phyloP scores from a whole-genome alignment of 2,329 filamentous ascomycete species.

The Fusarium albidum region DNA sequence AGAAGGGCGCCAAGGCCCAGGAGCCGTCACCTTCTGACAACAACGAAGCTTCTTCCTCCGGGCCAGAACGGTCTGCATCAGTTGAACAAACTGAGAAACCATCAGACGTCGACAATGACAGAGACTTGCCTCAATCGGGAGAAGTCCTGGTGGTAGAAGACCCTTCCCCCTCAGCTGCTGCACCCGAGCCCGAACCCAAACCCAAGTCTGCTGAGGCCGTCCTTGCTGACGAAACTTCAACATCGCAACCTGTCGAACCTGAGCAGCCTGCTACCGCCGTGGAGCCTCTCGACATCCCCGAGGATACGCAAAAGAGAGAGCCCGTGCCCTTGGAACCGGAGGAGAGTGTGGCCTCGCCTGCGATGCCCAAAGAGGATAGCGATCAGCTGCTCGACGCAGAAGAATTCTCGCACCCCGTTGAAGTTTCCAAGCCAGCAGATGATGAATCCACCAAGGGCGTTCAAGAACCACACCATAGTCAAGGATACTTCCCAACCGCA shows the following conservation, averaged over 20 bases:
- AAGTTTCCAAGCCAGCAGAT: conserved; percentile 13
- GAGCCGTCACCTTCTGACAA: conserved; percentile 18
- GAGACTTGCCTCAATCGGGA: neutral
- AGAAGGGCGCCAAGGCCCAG: conserved; percentile 31
- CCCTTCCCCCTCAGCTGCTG: neutral
- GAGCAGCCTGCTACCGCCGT: neutral
- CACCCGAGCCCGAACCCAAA: neutral
- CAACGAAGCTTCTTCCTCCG: conserved; percentile 7
- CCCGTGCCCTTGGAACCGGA: conserved; percentile 31
- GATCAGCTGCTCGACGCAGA: conserved; percentile 6
- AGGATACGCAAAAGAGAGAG: conserved; percentile 6
- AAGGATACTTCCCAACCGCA: conserved; percentile 35
- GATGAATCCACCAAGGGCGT: conserved; percentile 13
- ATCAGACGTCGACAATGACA: neutral
- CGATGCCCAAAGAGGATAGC: neutral
- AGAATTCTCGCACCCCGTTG: neutral
- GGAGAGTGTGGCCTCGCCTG: neutral
- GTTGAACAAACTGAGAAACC: conserved; percentile 5
- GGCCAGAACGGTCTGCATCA: conserved; percentile 3
- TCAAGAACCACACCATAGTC: conserved; percentile 22
- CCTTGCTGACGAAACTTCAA: neutral
- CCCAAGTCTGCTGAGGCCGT: neutral
- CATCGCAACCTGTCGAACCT: neutral
- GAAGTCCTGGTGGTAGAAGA: neutral
- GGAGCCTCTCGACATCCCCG: neutral